Conservation (phyloP, 441 rosid species). For the Manihot esculenta region DNA sequence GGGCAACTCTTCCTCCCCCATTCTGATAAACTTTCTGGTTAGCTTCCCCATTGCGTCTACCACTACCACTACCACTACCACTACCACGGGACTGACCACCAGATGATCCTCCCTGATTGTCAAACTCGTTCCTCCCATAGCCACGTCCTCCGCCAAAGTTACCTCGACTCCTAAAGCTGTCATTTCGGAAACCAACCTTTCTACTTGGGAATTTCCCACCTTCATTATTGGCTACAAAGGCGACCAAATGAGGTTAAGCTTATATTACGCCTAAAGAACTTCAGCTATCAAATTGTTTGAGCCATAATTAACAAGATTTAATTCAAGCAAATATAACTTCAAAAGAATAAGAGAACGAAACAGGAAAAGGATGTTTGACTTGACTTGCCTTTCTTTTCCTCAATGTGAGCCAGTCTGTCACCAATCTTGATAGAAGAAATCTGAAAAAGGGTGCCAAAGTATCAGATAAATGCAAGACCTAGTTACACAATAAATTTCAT, state of each 20-base stretch:
- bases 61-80: slow-evolving; percentile 17
- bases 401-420: slow-evolving; percentile 50
- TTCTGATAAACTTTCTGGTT: slow-evolving; percentile 43
- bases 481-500: not conserved
- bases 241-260: not conserved
- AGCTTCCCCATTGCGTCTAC: slow-evolving; percentile 37
- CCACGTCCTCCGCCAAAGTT: slow-evolving; percentile 43
- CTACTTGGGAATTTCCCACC: slow-evolving; percentile 34
- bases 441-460: slow-evolving; percentile 30
- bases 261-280: not conserved
- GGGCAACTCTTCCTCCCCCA: slow-evolving; percentile 36
- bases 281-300: not conserved
- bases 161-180: slow-evolving; percentile 42
- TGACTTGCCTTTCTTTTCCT: slow-evolving; percentile 69
- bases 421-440: slow-evolving; percentile 54
- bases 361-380: not conserved
- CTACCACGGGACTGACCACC: slow-evolving; percentile 32
- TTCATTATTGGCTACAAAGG: slow-evolving; percentile 36
- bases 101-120: slow-evolving; percentile 37
- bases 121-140: slow-evolving; percentile 38
- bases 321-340: not conserved
- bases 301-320: not conserved
- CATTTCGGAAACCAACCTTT: slow-evolving; percentile 44
- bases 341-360: not conserved
- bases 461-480: slow-evolving; percentile 9